Evolutionary conservation across 768 basidiomycete species (phyloP), one percentile per base, ranked within the genome.

Genomic region (Lactifluus hygrophoroides): DNA sequence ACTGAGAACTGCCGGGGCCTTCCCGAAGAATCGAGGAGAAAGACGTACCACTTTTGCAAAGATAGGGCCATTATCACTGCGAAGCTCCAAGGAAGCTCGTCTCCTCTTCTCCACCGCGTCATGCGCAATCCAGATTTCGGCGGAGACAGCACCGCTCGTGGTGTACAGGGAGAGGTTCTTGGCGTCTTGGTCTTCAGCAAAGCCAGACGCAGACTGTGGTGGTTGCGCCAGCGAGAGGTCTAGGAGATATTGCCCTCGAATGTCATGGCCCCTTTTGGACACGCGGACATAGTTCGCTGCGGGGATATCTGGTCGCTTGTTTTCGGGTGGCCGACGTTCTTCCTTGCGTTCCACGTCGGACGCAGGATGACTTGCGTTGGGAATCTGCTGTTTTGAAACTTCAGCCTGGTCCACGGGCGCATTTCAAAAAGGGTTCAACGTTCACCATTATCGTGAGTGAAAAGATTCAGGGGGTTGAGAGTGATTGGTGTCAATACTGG

Each of bases 221-320:
- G 34, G 27, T 17, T 30, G 52, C 14, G 38, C 23, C 5, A 59
- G 40, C 19, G 52, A 40, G 35, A 54, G 40, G 27, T 59, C 40
- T 43, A 59, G 47, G 25, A 42, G n/a, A n/a, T 57, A 57, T 3
- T 37, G 43, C 13, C 56, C 49, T 44, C 45, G n/a, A 14, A 57
- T 25, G 2, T 17, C 32, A 11, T 5, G 5, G 6, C 11, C 17
- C 10, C 9, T 10, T n/a, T 44, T 57, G 32, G 25, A 57, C 6
- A 51, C 49, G 1, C 19, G 25, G 2, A 58, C 16, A 19, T 51
- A 45, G 34, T 57, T 57, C 5, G 49, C 42, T 13, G 32, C 50
- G 4, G 35, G 30, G 19, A 23, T n/a, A 17, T 25, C 10, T 21
- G 19, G 37, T 19, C 51, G 30, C n/a, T 30, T 19, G 47, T 35